Base-by-base conservation (phyloP, 352 stramenopile species). In the Globisporangium paroecandrum region DNA sequence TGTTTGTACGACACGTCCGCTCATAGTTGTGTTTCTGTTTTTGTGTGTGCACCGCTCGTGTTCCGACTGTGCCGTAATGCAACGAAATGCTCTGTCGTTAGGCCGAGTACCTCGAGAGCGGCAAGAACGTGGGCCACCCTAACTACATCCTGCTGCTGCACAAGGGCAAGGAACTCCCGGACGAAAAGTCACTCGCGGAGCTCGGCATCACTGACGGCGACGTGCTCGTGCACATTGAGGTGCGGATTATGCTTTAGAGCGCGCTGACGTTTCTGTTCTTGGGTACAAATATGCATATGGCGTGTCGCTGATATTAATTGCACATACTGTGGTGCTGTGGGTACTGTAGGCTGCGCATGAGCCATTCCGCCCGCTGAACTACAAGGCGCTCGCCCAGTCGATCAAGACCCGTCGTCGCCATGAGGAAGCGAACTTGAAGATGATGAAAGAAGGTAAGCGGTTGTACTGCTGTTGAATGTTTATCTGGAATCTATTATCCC, bases 311-410 rank as follows among this genome's bases (percentile, higher is more conserved):
- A 24, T 12, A 51, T 18, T 47, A 47, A 20, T 18, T 15, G 12
- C 12, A 47, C 38, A 8, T 29, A n/a, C 46, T 63, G 27, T 2
- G 18, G 43, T 34, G 32, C 43, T 64, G 47, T 32, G 29, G 43
- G 6, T 36, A 24, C 4, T 58, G 25, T 49, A 81, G 79, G 72
- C 86, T 32, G 73, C 85, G 18, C 88, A 95, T 38, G 85, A 95
- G 72, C 88, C 88, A n/a, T 95, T 95, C 69, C 86, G 89, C 47
- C 85, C 86, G 22, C 79, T 95, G 46, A 94, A 95, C 75, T 95
- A 95, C 77, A 90, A 89, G 70, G 59, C 80, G 51, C 76, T 95
- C 55, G 88, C 88, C 9, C 82, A 95, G 63, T 85, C 82, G 56
- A 91, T 95, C 62, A 87, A 88, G 61, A 85, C 70, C 47, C 88